These are phyloP conservation scores for Pinus albicaulis DNA, from an alignment of 75 land plant genomes.

Conservation along the genomic window DNA sequence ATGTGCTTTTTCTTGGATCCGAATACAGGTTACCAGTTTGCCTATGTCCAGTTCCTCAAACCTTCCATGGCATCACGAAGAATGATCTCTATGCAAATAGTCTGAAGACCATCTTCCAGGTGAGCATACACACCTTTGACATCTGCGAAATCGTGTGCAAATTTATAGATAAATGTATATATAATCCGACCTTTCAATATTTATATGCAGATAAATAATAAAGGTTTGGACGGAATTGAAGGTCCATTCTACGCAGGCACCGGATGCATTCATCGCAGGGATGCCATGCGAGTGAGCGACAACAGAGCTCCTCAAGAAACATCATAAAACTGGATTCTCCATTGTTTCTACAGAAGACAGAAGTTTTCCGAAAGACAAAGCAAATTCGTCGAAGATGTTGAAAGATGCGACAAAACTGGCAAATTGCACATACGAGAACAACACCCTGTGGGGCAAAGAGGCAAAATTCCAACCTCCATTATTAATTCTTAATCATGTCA, in stretches of 20 bases:
- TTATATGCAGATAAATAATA: neutral
- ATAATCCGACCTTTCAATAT: neutral
- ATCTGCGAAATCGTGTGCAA: neutral
- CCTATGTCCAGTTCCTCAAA: slow-evolving; percentile 41
- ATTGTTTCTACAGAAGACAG: no score
- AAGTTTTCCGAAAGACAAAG: neutral
- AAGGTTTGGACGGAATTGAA: neutral
- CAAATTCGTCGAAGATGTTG: neutral
- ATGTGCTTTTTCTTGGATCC: slow-evolving; percentile 58
- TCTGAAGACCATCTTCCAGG: slow-evolving; percentile 22
- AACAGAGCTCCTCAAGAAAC: no score
- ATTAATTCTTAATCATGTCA: no score
- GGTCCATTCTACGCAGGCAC: slow-evolving; percentile 15
- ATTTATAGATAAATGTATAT: neutral
- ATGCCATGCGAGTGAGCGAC: neutral
- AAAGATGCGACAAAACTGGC: slow-evolving; percentile 20
- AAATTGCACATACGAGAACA: slow-evolving; percentile 18
- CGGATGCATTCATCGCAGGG: slow-evolving; percentile 32
- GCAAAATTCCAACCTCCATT: neutral
- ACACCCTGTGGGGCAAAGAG: slow-evolving; percentile 31
- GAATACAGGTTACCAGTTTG: slow-evolving; percentile 15
- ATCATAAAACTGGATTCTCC: no score
- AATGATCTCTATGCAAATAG: slow-evolving; percentile 20
- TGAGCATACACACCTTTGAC: neutral
- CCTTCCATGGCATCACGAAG: slow-evolving; percentile 12